phyloP scores from a whole-genome alignment of 352 stramenopile genomes.

The Pythium aquatile region DNA sequence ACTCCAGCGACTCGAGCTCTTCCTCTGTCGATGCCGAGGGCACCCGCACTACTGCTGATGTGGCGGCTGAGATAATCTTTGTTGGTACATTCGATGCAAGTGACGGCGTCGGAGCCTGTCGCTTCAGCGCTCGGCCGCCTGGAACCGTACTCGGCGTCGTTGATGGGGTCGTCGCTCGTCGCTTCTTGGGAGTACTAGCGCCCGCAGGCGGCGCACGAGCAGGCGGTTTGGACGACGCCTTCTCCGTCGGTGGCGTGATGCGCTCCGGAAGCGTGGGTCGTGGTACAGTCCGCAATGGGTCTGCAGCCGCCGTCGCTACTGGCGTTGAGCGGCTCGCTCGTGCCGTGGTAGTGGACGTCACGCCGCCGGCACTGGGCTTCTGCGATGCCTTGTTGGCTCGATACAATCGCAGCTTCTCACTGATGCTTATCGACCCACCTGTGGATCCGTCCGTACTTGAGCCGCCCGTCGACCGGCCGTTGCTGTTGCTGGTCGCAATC shows the following conservation, averaged over 20 bases:
- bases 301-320: background rate
- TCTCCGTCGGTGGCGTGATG: conserved; percentile 23
- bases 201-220: background rate
- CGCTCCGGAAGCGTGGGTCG: conserved; percentile 19
- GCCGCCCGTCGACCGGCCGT: background rate
- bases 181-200: conserved; percentile 11
- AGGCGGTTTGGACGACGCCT: conserved; percentile 9
- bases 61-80: background rate
- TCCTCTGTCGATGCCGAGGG: conserved; percentile 22
- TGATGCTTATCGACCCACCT: conserved; percentile 25
- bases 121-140: background rate
- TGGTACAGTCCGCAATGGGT: background rate
- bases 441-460: conserved; percentile 1
- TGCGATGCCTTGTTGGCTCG: conserved; percentile 35
- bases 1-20: conserved; percentile 51
- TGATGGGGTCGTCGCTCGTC: conserved; percentile 11
- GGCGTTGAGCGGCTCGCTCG: background rate
- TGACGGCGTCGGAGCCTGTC: background rate
- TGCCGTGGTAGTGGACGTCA: background rate
- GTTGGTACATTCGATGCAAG: background rate
- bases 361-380: background rate
- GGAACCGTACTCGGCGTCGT: conserved; percentile 12
- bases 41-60: conserved; percentile 1
- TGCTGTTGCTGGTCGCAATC: background rate
- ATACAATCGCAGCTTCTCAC: conserved; percentile 42